These are phyloP conservation scores for Cordyceps sp. DNA, from an alignment of 2,329 filamentous ascomycete genomes.

Conservation along the genomic window DNA sequence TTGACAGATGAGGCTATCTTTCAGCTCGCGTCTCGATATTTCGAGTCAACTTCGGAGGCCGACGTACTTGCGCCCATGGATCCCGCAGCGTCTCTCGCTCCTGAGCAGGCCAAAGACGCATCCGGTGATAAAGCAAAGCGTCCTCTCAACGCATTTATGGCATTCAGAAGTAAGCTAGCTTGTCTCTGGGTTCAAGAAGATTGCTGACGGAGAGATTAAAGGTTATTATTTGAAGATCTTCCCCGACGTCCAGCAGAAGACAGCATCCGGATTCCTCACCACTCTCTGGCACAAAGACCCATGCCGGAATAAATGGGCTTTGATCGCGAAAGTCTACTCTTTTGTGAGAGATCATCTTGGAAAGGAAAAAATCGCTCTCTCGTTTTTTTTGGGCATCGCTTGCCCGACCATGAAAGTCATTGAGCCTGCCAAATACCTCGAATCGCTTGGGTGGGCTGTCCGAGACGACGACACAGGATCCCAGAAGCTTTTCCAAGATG, in stretches of 20 bases:
- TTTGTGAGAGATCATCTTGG: constrained; percentile 31
- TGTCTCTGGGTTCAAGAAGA: background rate
- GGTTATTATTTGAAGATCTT: constrained; percentile 30
- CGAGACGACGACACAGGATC: constrained; percentile 10
- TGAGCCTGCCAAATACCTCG: constrained; percentile 25
- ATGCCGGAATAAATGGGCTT: constrained; percentile 31
- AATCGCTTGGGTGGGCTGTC: constrained; percentile 27
- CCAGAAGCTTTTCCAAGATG: constrained; percentile 5
- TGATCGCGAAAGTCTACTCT: constrained; percentile 38
- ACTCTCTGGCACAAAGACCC: constrained; percentile 31
- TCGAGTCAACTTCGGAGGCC: constrained; percentile 1
- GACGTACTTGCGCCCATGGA: background rate
- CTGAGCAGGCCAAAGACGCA: background rate
- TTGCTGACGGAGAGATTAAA: constrained; percentile 8
- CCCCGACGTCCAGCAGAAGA: constrained; percentile 29
- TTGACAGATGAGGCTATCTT: constrained; percentile 7
- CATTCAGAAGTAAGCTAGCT: constrained; percentile 12
- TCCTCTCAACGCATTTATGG: constrained; percentile 16
- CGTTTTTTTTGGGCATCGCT: constrained; percentile 26
- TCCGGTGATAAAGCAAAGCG: constrained; percentile 8
- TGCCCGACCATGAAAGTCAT: constrained; percentile 29
- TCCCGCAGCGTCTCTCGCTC: background rate
- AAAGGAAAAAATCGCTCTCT: constrained; percentile 25
- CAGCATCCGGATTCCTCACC: constrained; percentile 30
- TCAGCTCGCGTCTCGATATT: constrained; percentile 7